Evolutionary conservation across 768 basidiomycete genomes (phyloP).

Genomic region (Amanita exitialis): DNA sequence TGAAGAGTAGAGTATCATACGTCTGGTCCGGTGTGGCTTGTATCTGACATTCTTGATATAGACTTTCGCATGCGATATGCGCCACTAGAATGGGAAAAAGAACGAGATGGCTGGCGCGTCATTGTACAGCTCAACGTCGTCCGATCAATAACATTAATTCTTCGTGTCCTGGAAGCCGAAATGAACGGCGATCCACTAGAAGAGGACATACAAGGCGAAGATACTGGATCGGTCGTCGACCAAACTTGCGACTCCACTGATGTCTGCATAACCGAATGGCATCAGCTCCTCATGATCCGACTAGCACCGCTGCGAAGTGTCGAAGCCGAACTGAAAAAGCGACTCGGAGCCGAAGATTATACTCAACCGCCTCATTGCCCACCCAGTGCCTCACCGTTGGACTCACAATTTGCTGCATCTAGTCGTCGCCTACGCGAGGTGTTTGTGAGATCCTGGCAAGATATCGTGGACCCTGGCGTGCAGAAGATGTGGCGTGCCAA

Average conservation of each 20-base stretch:
- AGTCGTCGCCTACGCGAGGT: conserved; percentile 31
- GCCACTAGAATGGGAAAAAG: conserved; percentile 48
- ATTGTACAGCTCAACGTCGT: conserved; percentile 78
- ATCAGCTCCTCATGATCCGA: conserved; percentile 45
- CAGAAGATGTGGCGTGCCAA: background rate
- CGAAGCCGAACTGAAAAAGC: conserved; percentile 52
- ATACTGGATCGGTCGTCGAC: conserved; percentile 13
- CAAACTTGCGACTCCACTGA: conserved; percentile 23
- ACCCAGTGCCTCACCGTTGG: conserved; percentile 37
- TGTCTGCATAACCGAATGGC: conserved; percentile 37
- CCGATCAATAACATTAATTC: conserved; percentile 55
- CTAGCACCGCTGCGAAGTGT: conserved; percentile 53
- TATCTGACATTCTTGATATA: conserved; percentile 15
- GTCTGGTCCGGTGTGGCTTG: background rate
- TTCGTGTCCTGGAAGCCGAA: conserved; percentile 49
- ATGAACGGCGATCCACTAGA: conserved; percentile 25
- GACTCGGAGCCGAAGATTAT: conserved; percentile 41
- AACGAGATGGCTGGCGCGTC: conserved; percentile 65
- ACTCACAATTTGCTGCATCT: conserved; percentile 15
- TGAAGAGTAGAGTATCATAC: conserved; percentile 42
- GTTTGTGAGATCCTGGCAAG: conserved; percentile 43
- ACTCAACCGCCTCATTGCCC: conserved; percentile 18
- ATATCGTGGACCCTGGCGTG: conserved; percentile 25
- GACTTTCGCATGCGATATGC: conserved; percentile 71
- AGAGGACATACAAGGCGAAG: conserved; percentile 3